Conservation (phyloP, 1,284 basidiomycete genomes). For the Polyporus tsugae region DNA sequence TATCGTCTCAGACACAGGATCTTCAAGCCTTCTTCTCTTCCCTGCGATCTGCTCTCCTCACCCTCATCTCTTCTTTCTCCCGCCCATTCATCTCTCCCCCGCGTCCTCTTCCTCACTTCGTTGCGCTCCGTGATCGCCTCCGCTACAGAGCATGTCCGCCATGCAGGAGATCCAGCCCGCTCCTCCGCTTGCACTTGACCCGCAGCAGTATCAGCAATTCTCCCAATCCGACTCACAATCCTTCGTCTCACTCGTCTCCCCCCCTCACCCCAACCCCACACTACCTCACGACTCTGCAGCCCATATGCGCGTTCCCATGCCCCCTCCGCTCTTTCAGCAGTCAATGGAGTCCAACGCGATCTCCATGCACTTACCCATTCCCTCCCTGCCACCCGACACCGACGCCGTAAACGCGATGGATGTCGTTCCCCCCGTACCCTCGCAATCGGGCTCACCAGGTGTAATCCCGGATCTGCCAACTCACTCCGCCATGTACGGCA, state of each 20-base stretch:
- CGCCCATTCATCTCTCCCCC: slow-evolving; percentile 23
- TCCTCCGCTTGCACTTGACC: slow-evolving; percentile 35
- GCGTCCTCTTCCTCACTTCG: slow-evolving; percentile 20
- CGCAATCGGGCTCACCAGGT: slow-evolving; percentile 40
- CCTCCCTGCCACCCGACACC: slow-evolving; percentile 42
- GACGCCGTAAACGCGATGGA: slow-evolving; percentile 51
- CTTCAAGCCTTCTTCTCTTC: slow-evolving; percentile 15
- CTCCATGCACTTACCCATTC: slow-evolving; percentile 50
- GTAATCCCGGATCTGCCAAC: slow-evolving; percentile 51
- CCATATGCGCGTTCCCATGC: slow-evolving; percentile 41
- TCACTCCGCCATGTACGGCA: slow-evolving; percentile 38
- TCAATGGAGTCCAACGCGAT: slow-evolving; percentile 47
- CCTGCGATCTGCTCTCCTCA: slow-evolving; percentile 22
- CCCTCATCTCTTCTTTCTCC: slow-evolving; percentile 21
- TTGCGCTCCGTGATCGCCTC: slow-evolving; percentile 30
- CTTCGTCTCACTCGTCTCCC: slow-evolving; percentile 38
- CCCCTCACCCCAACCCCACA: slow-evolving; percentile 40
- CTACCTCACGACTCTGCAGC: slow-evolving; percentile 34
- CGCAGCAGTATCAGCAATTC: slow-evolving; percentile 40
- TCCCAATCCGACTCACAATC: slow-evolving; percentile 33
- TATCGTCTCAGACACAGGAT: slow-evolving; percentile 16
- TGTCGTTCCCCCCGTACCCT: slow-evolving; percentile 37
- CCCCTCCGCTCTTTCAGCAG: slow-evolving; percentile 46
- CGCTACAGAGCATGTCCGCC: slow-evolving; percentile 35
- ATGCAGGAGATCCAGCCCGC: slow-evolving; percentile 40